These are phyloP conservation scores for Megacollybia platyphylla DNA, from an alignment of 1,284 basidiomycete genomes.

Conservation along the genomic window DNA sequence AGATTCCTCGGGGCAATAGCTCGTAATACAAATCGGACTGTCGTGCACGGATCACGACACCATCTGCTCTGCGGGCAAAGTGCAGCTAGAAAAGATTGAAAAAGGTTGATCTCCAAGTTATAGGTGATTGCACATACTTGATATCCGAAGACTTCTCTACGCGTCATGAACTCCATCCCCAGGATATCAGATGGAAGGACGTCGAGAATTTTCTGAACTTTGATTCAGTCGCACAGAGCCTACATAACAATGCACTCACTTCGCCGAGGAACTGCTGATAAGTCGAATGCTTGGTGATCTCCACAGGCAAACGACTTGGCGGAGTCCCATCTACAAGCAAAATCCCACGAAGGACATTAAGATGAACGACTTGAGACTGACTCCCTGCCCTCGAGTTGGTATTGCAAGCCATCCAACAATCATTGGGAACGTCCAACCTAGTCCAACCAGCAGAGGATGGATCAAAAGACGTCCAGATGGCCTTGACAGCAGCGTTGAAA, in stretches of 20 bases:
- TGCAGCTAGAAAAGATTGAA: slow-evolving; percentile 9
- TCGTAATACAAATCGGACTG: not conserved
- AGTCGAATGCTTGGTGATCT: slow-evolving; percentile 10
- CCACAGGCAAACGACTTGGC: slow-evolving; percentile 14
- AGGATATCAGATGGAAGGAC: slow-evolving; percentile 11
- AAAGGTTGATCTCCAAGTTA: not conserved
- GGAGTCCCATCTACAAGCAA: slow-evolving; percentile 17
- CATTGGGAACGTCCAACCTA: slow-evolving; percentile 15
- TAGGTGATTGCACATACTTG: slow-evolving; percentile 5
- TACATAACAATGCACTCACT: slow-evolving; percentile 8
- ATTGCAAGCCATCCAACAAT: slow-evolving; percentile 7
- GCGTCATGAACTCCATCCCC: slow-evolving; percentile 12
- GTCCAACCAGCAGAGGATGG: slow-evolving; percentile 14
- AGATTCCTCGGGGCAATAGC: slow-evolving; percentile 11
- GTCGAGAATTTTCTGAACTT: slow-evolving; percentile 3
- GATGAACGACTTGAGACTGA: slow-evolving; percentile 11
- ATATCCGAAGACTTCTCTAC: slow-evolving; percentile 3
- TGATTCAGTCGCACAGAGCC: not conserved
- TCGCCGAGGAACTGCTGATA: slow-evolving; percentile 14
- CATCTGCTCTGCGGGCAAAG: slow-evolving; percentile 8
- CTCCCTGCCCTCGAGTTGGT: not conserved
- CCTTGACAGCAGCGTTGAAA: not conserved
- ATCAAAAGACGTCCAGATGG: not conserved
- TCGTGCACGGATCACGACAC: slow-evolving; percentile 9
- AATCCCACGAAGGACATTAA: slow-evolving; percentile 15